Percentiles rank a stretch among this genome's conserved stretches.
These are phyloP conservation scores for Calonectria pseudoreteaudii DNA, from an alignment of 2,329 filamentous ascomycete genomes.

Conservation along the genomic window DNA sequence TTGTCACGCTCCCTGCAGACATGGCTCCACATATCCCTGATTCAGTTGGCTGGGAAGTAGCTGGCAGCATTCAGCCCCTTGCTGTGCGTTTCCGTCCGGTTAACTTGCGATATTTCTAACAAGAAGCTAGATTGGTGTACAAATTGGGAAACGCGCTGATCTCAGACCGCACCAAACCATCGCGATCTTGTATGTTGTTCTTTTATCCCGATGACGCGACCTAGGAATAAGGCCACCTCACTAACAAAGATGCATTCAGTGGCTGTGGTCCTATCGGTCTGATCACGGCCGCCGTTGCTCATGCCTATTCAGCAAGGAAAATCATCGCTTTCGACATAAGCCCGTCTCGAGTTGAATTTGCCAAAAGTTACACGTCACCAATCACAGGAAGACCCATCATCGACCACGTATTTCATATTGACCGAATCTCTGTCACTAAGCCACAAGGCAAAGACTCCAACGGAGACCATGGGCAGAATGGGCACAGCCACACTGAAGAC, in stretches of 20 bases:
- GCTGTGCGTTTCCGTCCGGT: slow-evolving; percentile 38
- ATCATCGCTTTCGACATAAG: slow-evolving; percentile 47
- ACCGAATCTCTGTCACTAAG: background rate
- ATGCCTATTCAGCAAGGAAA: slow-evolving; percentile 42
- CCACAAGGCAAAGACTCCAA: slow-evolving; percentile 17
- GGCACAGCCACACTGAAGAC: slow-evolving; percentile 32
- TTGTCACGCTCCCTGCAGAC: background rate
- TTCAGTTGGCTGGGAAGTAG: slow-evolving; percentile 70
- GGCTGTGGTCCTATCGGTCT: slow-evolving; percentile 45
- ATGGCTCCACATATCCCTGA: slow-evolving; percentile 59
- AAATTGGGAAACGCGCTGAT: slow-evolving; percentile 65
- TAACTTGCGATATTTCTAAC: background rate
- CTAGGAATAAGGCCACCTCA: background rate
- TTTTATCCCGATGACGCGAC: background rate
- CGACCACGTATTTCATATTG: background rate
- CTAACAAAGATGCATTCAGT: slow-evolving; percentile 17
- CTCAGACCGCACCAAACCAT: slow-evolving; percentile 38
- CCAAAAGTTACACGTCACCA: slow-evolving; percentile 6
- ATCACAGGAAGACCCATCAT: background rate
- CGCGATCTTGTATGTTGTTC: slow-evolving; percentile 41
- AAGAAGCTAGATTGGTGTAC: slow-evolving; percentile 63
- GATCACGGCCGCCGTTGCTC: slow-evolving; percentile 41
- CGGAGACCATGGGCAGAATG: slow-evolving; percentile 29
- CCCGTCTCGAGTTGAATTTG: slow-evolving; percentile 38
- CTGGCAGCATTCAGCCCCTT: slow-evolving; percentile 74